Evolutionary conservation across 2,329 filamentous ascomycete species (phyloP).

Genomic region (Neonectria neomacrospora): DNA sequence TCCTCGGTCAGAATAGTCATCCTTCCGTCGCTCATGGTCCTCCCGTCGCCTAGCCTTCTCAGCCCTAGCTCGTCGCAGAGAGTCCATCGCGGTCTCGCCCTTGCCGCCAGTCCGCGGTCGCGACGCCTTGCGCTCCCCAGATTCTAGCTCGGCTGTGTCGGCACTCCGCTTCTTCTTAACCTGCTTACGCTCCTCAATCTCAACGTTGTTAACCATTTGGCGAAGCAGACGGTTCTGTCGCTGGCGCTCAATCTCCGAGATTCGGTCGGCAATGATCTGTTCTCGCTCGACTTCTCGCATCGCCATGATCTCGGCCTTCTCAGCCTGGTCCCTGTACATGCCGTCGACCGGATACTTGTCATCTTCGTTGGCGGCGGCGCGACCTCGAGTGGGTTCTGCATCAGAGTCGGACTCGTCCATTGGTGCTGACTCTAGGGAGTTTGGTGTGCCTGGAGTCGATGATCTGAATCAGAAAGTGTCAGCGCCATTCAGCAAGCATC

Average conservation of each 20-base stretch:
- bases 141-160: slow-evolving; percentile 80
- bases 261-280: slow-evolving; percentile 87
- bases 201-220: slow-evolving; percentile 76
- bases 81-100: slow-evolving; percentile 75
- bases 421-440: slow-evolving; percentile 82
- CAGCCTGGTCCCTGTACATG: slow-evolving; percentile 78
- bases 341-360: slow-evolving; percentile 88
- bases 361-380: slow-evolving; percentile 63
- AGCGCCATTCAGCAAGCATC: slow-evolving; percentile 28
- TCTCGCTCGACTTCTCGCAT: slow-evolving; percentile 94
- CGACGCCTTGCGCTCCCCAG: slow-evolving; percentile 76
- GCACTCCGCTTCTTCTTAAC: slow-evolving; percentile 80
- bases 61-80: slow-evolving; percentile 68
- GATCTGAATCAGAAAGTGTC: slow-evolving; percentile 63
- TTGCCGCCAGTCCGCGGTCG: slow-evolving; percentile 69
- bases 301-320: slow-evolving; percentile 82
- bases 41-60: slow-evolving; percentile 65
- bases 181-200: slow-evolving; percentile 67
- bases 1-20: slow-evolving; percentile 55
- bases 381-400: slow-evolving; percentile 58
- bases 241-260: slow-evolving; percentile 82
- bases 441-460: slow-evolving; percentile 73
- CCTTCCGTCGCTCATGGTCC: slow-evolving; percentile 70
- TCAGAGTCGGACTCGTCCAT: slow-evolving; percentile 89
- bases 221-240: slow-evolving; percentile 85